Evolutionary conservation across 2,329 filamentous ascomycete genomes (phyloP), one percentile per base, ranked within the genome.

Genomic region (Alternaria consortialis): DNA sequence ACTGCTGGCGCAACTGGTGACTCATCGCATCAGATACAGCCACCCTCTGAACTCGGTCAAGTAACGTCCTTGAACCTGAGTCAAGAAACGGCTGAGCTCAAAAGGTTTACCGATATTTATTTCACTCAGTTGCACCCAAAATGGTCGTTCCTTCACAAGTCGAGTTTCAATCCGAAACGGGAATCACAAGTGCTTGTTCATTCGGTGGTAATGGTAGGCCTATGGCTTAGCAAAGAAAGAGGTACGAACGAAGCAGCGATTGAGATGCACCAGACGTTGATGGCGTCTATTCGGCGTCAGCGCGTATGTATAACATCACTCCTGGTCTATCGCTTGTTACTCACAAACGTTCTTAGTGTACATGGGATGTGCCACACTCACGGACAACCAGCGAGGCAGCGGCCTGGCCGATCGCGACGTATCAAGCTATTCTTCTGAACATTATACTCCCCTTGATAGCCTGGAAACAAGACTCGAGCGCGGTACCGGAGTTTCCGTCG

Each of bases 31-130:
- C n/a, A 17, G 36, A n/a, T 9, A 20, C 36, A 20, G 36, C 11
- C 36, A 39, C 1, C 9, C n/a, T 11, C 36, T n/a, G 20, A 7
- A 8, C 9, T n/a, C 2, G 8, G 0, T 7, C 36, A 39, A 39
- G 1, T 11, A 8, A n/a, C 36, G 4, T 0, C 7, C n/a, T 2
- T 17, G 0, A 39, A 3, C 4, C 36, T 9, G 7, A n/a, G 9
- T 2, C 36, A 39, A 8, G 36, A 39, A 20, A 39, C 2, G 0
- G 0, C 8, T 7, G n/a, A 39, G n/a, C 36, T 39, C 6, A n/a
- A 39, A 0, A 39, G 11, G 3, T 39, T 20, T n/a, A 17, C 13
- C 2, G 36, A n/a, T 7, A 4, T 20, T 2, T 39, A 39, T 4
- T 39, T 39, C 7, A 17, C 36, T 0, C 6, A 20, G 0, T 39